Conservation (phyloP, 768 basidiomycete species). For the Termitomyces titanicus region DNA sequence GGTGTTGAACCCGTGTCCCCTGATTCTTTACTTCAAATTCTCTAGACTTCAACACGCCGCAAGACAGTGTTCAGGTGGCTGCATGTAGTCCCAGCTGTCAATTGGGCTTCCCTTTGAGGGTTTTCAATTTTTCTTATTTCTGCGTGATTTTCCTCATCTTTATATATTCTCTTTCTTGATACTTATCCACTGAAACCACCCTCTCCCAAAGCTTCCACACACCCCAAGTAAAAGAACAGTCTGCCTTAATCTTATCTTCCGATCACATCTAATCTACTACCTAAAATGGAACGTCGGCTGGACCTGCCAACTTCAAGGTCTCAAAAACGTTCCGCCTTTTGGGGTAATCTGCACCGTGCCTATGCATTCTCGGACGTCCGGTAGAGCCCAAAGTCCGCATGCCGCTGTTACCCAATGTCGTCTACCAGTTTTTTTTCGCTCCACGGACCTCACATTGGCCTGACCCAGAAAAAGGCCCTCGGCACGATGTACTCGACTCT, state of each 20-base stretch:
- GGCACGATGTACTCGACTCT: background rate
- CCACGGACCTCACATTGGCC: conserved; percentile 1
- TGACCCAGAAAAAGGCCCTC: conserved; percentile 16
- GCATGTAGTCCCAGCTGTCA: too few relatives aligned
- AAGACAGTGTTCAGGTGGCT: too few relatives aligned
- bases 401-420: conserved; percentile 11
- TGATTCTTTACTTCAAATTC: too few relatives aligned
- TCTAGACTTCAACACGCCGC: too few relatives aligned
- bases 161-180: too few relatives aligned
- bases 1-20: too few relatives aligned
- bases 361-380: background rate
- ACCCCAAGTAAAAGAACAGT: too few relatives aligned
- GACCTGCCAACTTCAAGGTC: too few relatives aligned
- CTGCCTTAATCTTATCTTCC: background rate
- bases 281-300: background rate
- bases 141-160: too few relatives aligned
- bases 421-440: conserved; percentile 15
- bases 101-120: too few relatives aligned
- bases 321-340: background rate
- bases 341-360: background rate
- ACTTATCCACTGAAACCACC: background rate
- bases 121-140: too few relatives aligned
- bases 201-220: background rate
- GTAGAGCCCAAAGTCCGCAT: background rate
- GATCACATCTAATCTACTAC: background rate